These are phyloP conservation scores for Trypanosoma melophagium DNA, from an alignment of 208 protist species.

Conservation along the genomic window DNA sequence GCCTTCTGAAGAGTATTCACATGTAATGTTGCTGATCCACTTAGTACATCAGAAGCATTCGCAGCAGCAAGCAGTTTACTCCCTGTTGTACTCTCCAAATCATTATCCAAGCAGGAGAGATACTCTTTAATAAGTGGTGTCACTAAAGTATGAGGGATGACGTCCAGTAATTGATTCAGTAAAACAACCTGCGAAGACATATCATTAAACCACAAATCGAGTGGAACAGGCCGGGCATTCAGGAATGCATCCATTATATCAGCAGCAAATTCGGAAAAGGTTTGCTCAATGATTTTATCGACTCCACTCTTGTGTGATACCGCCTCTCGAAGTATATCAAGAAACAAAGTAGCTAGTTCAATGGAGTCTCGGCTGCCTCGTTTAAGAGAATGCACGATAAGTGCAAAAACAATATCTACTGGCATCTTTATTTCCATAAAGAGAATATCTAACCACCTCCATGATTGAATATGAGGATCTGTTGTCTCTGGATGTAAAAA, in stretches of 20 bases:
- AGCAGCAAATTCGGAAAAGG: slow-evolving; percentile 11
- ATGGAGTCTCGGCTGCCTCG: background rate
- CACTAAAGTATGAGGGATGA: slow-evolving; percentile 18
- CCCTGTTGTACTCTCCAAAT: background rate
- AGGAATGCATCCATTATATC: slow-evolving; percentile 19
- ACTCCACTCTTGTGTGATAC: background rate
- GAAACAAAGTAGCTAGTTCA: slow-evolving; percentile 10
- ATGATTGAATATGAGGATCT: background rate
- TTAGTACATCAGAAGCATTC: slow-evolving; percentile 11
- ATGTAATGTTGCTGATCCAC: background rate
- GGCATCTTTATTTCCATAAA: slow-evolving; percentile 6
- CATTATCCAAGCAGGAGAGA: background rate
- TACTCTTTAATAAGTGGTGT: background rate
- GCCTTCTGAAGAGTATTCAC: background rate
- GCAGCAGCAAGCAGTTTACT: slow-evolving; percentile 1
- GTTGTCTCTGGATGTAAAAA: background rate
- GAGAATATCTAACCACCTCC: slow-evolving; percentile 7
- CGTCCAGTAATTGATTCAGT: slow-evolving; percentile 3
- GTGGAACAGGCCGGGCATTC: background rate
- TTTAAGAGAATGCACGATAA: slow-evolving; percentile 6
- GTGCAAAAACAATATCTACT: slow-evolving; percentile 3
- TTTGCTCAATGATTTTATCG: slow-evolving; percentile 1
- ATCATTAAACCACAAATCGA: slow-evolving; percentile 15
- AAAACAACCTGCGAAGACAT: slow-evolving; percentile 12
- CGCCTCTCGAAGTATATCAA: slow-evolving; percentile 8